Base-by-base conservation (phyloP, 768 basidiomycete species). In the Tulasnella calospora region DNA sequence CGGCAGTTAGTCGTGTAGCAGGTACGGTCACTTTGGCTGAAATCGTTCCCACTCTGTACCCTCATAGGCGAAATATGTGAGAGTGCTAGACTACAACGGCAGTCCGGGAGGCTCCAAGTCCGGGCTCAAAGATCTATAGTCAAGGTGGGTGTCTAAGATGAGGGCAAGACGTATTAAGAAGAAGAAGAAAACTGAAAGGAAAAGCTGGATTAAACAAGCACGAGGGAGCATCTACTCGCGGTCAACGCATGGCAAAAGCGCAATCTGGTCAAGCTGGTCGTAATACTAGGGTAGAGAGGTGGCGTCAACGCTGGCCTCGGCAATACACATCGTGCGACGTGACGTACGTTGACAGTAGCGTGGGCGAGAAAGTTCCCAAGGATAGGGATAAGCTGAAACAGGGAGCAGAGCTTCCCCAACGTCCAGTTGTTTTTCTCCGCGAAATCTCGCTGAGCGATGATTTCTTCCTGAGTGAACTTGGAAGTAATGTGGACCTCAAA, bases 181-280 rank as follows among this genome's bases (percentile, higher is more conserved):
- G n/a, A n/a, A 67, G 30, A 35, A 27, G 8, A 27, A 30, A 30
- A 27, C 2, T n/a, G n/a, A n/a, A n/a, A n/a, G n/a, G n/a, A n/a
- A n/a, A 17, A 27, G 27, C 12, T 5, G 61, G 7, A 67, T 3
- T 17, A 15, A 30, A 33, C 61, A 23, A n/a, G 23, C 30, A 35
- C 30, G 30, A 67, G 27, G 61, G 35, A 15, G 15, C 6, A 15
- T 36, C n/a, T 72, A 72, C 36, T 55, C 74, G 51, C 46, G 55
- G 36, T 76, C 55, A 12, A 78, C 46, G 44, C 77, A 78, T 47
- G 23, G 44, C 33, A 27, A 40, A 21, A 78, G n/a, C 38, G 77
- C 77, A 55, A 78, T 57, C 69, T 73, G 77, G 41, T 78, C 77
- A 38, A 78, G 77, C 44, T 78, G 77, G 46, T 78, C 77, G 27